Evolutionary conservation across 257 asterid species (phyloP).

Genomic region (Cinchona pubescens): DNA sequence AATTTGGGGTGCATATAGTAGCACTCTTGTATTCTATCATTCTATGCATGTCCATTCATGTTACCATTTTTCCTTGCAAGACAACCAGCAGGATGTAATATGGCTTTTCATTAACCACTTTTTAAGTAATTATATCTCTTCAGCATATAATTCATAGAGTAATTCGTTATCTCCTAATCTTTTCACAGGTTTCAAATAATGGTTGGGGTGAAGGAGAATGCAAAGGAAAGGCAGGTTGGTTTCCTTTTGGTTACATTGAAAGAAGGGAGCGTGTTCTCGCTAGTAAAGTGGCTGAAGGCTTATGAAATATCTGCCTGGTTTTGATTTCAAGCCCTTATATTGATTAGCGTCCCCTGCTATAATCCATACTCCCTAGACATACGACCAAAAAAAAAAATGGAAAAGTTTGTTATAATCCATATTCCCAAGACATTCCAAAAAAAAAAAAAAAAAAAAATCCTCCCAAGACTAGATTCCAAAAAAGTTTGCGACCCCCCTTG

Average conservation of each 20-base stretch:
- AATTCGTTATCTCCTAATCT: constrained; percentile 13
- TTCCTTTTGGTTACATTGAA: constrained; percentile 85
- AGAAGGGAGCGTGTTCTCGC: constrained; percentile 98
- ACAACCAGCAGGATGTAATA: not conserved
- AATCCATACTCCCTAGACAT: not conserved
- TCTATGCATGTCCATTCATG: not conserved
- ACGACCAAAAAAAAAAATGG: no score
- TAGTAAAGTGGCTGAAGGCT: constrained; percentile 87
- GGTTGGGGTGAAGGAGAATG: constrained; percentile 99
- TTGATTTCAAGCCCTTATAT: constrained; percentile 8
- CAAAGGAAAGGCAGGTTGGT: constrained; percentile 99
- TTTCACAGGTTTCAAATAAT: constrained; percentile 70
- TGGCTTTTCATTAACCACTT: not conserved
- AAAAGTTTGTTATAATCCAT: no score
- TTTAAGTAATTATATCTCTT: not conserved
- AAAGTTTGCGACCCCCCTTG: not conserved
- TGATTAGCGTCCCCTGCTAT: constrained; percentile 8
- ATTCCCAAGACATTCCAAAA: no score
- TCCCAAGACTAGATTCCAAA: no score
- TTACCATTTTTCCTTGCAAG: no score
- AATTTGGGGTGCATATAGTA: not conserved
- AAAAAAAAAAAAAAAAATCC: no score
- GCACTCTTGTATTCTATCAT: not conserved
- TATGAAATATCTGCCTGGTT: constrained; percentile 33
- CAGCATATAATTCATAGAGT: not conserved